A percentile compares a stretch with the other conserved stretches of the same genome.
phyloP scores from a whole-genome alignment of 1,284 basidiomycete genomes.

The Irpex sp. region DNA sequence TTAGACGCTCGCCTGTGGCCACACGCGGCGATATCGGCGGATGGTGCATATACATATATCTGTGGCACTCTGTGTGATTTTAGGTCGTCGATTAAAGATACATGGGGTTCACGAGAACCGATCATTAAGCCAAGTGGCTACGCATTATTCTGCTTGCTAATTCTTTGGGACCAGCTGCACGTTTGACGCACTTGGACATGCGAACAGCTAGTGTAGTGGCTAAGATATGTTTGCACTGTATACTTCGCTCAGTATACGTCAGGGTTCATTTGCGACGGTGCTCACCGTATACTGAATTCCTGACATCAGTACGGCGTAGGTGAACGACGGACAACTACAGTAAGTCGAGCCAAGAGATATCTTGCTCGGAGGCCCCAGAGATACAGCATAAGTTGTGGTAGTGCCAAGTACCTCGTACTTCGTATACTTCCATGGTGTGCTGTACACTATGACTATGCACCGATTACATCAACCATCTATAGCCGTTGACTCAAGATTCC shows the following conservation, averaged over 20 bases:
- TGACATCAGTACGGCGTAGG: slow-evolving; percentile 55
- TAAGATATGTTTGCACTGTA: slow-evolving; percentile 76
- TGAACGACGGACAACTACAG: slow-evolving; percentile 74
- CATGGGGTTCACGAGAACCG: too few species aligned
- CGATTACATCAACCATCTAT: background rate
- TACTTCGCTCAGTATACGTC: background rate
- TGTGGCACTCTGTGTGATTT: too few species aligned
- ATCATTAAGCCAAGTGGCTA: background rate
- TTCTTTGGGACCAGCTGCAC: slow-evolving; percentile 42
- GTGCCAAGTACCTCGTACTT: slow-evolving; percentile 68
- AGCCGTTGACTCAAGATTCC: background rate
- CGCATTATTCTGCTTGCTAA: slow-evolving; percentile 28
- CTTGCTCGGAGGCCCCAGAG: slow-evolving; percentile 38
- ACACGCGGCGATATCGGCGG: too few species aligned
- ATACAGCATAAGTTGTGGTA: slow-evolving; percentile 57
- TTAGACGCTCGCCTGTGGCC: background rate
- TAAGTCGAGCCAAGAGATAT: slow-evolving; percentile 39
- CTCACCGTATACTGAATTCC: slow-evolving; percentile 63
- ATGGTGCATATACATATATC: too few species aligned
- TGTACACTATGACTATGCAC: slow-evolving; percentile 57
- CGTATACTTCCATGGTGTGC: slow-evolving; percentile 48
- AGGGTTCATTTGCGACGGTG: background rate
- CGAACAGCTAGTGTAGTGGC: slow-evolving; percentile 56
- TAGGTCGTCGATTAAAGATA: too few species aligned
- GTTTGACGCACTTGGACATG: slow-evolving; percentile 47